Conservation (phyloP, 345 rosid species). For the Excoecaria cochinchinensis region DNA sequence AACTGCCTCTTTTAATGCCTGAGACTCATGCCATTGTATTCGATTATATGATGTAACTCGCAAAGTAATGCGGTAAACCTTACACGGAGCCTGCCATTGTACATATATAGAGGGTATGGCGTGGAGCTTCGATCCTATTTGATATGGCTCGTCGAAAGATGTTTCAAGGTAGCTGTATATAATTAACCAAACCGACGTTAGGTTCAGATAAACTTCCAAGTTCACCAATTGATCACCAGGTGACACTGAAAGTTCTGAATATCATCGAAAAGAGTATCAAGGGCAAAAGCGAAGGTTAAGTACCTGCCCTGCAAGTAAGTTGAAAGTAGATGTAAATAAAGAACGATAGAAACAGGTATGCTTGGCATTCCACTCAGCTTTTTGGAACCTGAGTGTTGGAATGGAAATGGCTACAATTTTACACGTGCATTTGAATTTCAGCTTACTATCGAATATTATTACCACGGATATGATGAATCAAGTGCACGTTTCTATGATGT, state of each 20-base stretch:
- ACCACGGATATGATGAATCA: constrained; percentile 10
- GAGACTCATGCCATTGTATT: constrained; percentile 42
- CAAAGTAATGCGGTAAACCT: constrained; percentile 5
- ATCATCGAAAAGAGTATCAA: neutral
- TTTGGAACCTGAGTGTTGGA: constrained; percentile 49
- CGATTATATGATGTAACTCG: constrained; percentile 65
- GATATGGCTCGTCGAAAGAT: constrained; percentile 12
- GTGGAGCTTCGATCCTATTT: constrained; percentile 19
- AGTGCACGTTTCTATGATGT: constrained; percentile 2
- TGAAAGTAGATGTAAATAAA: constrained; percentile 13
- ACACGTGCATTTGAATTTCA: constrained; percentile 3
- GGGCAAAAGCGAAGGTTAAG: constrained; percentile 2
- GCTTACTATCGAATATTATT: constrained; percentile 7
- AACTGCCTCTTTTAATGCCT: constrained; percentile 40
- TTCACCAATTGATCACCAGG: neutral
- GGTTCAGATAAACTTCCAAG: neutral
- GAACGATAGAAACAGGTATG: constrained; percentile 4
- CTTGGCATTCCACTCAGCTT: constrained; percentile 43
- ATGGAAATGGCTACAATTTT: constrained; percentile 20
- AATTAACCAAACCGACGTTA: constrained; percentile 18
- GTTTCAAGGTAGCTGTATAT: constrained; percentile 24
- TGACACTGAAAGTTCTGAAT: constrained; percentile 5
- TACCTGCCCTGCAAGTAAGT: constrained; percentile 5
- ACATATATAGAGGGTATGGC: constrained; percentile 23
- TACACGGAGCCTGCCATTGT: constrained; percentile 23